These are phyloP conservation scores for Babesia sp. DNA, from an alignment of 169 alveolate species.

Conservation along the genomic window DNA sequence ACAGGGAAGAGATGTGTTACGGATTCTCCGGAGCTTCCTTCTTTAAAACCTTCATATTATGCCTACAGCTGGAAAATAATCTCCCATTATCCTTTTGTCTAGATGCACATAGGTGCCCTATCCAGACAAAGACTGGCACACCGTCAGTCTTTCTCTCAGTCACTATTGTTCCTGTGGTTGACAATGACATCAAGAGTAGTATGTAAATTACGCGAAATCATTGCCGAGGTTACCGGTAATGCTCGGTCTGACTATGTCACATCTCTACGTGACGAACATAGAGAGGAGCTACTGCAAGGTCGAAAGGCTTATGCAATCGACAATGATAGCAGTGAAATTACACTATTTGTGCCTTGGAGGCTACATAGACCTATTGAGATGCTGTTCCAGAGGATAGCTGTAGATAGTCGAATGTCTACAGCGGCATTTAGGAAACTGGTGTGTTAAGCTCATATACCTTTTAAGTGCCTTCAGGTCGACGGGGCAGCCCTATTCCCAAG, in stretches of 20 bases:
- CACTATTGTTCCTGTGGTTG: too few species aligned
- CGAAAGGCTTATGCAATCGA: constrained; percentile 52
- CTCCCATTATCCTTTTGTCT: not conserved
- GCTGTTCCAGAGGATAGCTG: constrained; percentile 8
- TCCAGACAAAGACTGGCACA: not conserved
- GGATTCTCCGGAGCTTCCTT: not conserved
- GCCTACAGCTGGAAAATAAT: not conserved
- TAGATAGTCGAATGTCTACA: not conserved
- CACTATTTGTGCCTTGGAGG: constrained; percentile 60
- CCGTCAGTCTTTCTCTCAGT: too few species aligned
- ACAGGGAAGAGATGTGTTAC: not conserved
- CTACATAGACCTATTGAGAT: constrained; percentile 45
- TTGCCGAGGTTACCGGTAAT: constrained; percentile 31
- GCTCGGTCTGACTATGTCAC: constrained; percentile 11
- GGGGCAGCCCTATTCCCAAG: constrained; percentile 46
- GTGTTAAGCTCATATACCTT: not conserved
- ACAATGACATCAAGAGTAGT: constrained; percentile 20
- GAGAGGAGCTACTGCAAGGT: constrained; percentile 33
- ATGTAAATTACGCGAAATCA: constrained; percentile 39
- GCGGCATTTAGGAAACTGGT: constrained; percentile 17
- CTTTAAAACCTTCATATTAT: not conserved
- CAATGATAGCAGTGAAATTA: constrained; percentile 37
- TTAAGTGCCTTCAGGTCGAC: constrained; percentile 23
- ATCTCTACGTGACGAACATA: constrained; percentile 55
- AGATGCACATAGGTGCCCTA: constrained; percentile 3